Evolutionary conservation across 495 filamentous ascomycete species (phyloP).

Genomic region (Margaritispora aquatica): DNA sequence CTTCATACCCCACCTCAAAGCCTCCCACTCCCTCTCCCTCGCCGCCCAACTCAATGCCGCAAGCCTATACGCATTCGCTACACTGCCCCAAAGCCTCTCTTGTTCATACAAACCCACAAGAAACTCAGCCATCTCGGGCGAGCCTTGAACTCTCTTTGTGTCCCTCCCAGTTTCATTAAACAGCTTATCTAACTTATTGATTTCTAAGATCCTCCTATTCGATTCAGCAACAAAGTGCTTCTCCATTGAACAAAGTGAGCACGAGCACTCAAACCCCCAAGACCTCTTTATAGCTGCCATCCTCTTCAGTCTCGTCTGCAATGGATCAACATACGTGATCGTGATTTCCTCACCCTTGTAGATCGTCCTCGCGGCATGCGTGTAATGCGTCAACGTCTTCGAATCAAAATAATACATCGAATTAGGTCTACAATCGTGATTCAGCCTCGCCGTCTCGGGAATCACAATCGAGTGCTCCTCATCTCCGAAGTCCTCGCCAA

Average conservation of each 20-base stretch:
- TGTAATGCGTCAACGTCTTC: conserved; percentile 9
- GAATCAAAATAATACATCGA: conserved; percentile 18
- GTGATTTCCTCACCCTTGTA: conserved; percentile 17
- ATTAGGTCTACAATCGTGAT: conserved; percentile 21
- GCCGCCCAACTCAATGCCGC: conserved; percentile 25
- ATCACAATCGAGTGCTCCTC: conserved; percentile 17
- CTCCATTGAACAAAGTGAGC: conserved; percentile 5
- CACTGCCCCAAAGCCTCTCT: conserved; percentile 24
- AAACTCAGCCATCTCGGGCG: conserved; percentile 18
- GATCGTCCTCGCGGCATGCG: conserved; percentile 16
- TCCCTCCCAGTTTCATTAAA: not conserved
- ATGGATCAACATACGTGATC: conserved; percentile 17
- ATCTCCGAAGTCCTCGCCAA: conserved; percentile 12
- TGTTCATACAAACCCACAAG: conserved; percentile 24
- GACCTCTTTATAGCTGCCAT: conserved; percentile 1
- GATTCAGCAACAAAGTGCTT: not conserved
- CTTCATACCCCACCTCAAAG: conserved; percentile 18
- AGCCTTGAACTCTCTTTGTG: not conserved
- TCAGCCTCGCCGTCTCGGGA: conserved; percentile 20
- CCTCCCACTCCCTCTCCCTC: conserved; percentile 19
- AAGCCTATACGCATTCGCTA: conserved; percentile 23
- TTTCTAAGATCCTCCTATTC: conserved; percentile 6
- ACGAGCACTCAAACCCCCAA: conserved; percentile 19
- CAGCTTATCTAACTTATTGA: not conserved
- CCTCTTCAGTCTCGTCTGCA: conserved; percentile 4